Evolutionary conservation across 768 basidiomycete genomes (phyloP).

Genomic region (Terana coerulea): DNA sequence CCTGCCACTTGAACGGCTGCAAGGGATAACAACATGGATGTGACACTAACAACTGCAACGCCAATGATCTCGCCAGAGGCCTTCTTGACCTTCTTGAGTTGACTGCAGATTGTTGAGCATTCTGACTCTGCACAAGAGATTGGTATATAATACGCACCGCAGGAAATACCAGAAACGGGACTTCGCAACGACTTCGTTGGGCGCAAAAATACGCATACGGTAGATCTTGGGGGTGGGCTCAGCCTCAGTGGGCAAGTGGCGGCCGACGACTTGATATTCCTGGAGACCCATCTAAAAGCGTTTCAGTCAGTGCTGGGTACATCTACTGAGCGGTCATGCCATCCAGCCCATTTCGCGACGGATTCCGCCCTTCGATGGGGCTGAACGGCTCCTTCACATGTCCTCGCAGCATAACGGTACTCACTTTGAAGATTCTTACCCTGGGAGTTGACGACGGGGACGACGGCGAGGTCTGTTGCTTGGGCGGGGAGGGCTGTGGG

Average conservation of each 20-base stretch:
- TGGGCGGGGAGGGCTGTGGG: not conserved
- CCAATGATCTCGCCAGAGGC: slow-evolving; percentile 98
- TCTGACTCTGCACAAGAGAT: not conserved
- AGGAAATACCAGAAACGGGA: slow-evolving; percentile 99
- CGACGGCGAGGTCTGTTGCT: slow-evolving; percentile 13
- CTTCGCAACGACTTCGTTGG: slow-evolving; percentile 98
- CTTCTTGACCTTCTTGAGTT: slow-evolving; percentile 99
- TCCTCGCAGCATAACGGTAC: slow-evolving; percentile 14
- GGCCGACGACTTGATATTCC: slow-evolving; percentile 97
- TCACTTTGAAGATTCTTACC: slow-evolving; percentile 26
- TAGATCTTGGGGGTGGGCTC: slow-evolving; percentile 97
- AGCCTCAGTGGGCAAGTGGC: slow-evolving; percentile 91
- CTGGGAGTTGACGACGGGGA: slow-evolving; percentile 25
- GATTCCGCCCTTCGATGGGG: not conserved
- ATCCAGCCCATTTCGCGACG: slow-evolving; percentile 30
- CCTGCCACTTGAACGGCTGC: slow-evolving; percentile 85
- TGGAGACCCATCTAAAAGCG: slow-evolving; percentile 62
- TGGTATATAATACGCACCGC: slow-evolving; percentile 48
- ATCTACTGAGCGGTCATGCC: slow-evolving; percentile 17
- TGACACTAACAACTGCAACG: slow-evolving; percentile 88
- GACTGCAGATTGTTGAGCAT: slow-evolving; percentile 40
- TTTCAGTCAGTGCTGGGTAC: slow-evolving; percentile 14
- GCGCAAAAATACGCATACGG: slow-evolving; percentile 99
- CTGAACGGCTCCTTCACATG: not conserved
- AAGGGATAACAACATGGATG: slow-evolving; percentile 32